Percentiles rank a stretch among this genome's conserved stretches.
phyloP scores from a whole-genome alignment of 2,329 filamentous ascomycete species.

The Geosmithia putterillii region DNA sequence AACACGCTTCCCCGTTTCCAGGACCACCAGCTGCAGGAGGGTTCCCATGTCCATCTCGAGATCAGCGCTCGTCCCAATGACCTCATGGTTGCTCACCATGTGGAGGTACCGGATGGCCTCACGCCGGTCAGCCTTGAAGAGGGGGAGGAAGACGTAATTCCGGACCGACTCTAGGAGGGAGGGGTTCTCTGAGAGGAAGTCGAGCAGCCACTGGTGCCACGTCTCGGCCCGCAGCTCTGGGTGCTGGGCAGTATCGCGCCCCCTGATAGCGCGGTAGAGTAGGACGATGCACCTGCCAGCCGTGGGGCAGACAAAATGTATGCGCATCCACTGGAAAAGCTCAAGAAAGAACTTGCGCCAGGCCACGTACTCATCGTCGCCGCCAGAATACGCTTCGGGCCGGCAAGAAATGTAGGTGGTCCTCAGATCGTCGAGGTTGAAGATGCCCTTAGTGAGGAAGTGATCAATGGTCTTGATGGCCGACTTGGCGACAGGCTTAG shows the following conservation, averaged over 20 bases:
- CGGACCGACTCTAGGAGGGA: conserved; percentile 49
- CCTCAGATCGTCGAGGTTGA: conserved; percentile 33
- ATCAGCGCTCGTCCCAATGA: conserved; percentile 30
- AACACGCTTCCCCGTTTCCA: conserved; percentile 59
- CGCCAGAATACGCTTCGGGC: background rate
- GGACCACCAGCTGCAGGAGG: conserved; percentile 50
- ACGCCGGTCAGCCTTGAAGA: conserved; percentile 45
- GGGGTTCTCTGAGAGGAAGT: conserved; percentile 33
- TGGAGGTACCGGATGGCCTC: conserved; percentile 46
- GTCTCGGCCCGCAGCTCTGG: conserved; percentile 19
- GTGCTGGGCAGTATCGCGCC: conserved; percentile 10
- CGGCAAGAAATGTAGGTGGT: conserved; percentile 21
- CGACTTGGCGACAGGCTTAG: conserved; percentile 55
- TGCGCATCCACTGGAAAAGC: conserved; percentile 41
- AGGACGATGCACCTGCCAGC: conserved; percentile 50
- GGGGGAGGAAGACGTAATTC: conserved; percentile 49
- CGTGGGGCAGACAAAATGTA: conserved; percentile 45
- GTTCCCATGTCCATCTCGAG: conserved; percentile 38
- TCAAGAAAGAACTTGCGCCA: conserved; percentile 40
- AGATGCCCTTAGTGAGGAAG: conserved; percentile 48
- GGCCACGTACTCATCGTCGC: conserved; percentile 9
- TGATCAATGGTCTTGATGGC: conserved; percentile 56
- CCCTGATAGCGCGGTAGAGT: conserved; percentile 36
- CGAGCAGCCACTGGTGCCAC: conserved; percentile 46
- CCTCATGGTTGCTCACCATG: conserved; percentile 37